A percentile compares a stretch with the other conserved stretches of the same genome.
Evolutionary conservation across 257 asterid species (phyloP).

Genomic region (Anisodus tanguticus): DNA sequence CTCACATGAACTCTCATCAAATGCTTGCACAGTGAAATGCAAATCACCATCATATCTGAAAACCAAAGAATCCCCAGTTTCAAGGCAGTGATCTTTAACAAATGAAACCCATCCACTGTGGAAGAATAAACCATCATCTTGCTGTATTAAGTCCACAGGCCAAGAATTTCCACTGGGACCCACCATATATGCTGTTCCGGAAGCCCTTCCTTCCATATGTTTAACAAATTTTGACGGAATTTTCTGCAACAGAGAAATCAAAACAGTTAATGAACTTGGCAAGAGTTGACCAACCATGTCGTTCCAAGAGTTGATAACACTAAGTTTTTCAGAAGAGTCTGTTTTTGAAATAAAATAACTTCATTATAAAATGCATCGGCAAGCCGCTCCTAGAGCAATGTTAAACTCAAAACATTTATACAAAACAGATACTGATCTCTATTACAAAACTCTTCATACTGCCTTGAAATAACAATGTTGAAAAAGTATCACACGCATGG

Average conservation of each 20-base stretch:
- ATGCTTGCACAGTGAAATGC: conserved; percentile 70
- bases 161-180: conserved; percentile 65
- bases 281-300: neutral
- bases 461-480: neutral
- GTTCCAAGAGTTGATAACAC: conserved; percentile 11
- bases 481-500: neutral
- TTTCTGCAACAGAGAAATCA: conserved; percentile 49
- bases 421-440: neutral
- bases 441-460: neutral
- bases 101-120: conserved; percentile 54
- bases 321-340: neutral
- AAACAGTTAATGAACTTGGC: neutral
- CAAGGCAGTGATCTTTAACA: conserved; percentile 52
- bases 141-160: conserved; percentile 45
- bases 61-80: conserved; percentile 51
- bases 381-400: conserved; percentile 15
- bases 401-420: neutral
- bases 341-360: neutral
- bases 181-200: conserved; percentile 41
- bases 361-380: conserved; percentile 16
- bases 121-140: conserved; percentile 44
- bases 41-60: conserved; percentile 76
- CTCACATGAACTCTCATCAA: conserved; percentile 77
- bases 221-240: conserved; percentile 64
- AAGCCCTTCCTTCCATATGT: conserved; percentile 48